phyloP scores from a whole-genome alignment of 805 yeast species.

The Candida silvicultrix region DNA sequence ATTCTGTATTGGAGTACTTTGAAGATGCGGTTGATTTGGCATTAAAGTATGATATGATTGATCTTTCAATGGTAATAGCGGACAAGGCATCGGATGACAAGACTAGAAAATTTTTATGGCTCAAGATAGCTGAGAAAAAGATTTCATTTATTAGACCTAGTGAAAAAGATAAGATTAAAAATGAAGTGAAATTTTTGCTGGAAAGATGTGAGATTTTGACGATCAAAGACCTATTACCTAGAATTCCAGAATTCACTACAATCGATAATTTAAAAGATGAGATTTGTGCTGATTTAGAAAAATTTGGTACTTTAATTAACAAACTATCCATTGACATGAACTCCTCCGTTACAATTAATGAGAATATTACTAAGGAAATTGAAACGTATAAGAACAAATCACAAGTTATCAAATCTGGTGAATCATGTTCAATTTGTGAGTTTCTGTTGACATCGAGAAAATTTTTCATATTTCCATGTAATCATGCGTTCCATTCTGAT shows the following conservation, averaged over 20 bases:
- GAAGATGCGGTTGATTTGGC: conserved; percentile 83
- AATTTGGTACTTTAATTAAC: conserved; percentile 59
- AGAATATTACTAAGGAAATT: conserved; percentile 56
- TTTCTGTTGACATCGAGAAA: conserved; percentile 63
- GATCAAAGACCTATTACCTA: conserved; percentile 76
- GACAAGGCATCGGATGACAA: conserved; percentile 46
- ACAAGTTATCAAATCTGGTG: conserved; percentile 75
- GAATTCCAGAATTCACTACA: conserved; percentile 78
- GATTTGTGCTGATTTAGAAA: conserved; percentile 71
- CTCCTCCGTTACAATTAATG: conserved; percentile 56
- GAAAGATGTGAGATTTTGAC: conserved; percentile 46
- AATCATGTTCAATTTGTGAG: conserved; percentile 70
- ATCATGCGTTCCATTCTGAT: conserved; percentile 84
- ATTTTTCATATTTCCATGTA: conserved; percentile 83
- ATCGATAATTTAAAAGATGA: conserved; percentile 82
- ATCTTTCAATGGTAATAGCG: conserved; percentile 52
- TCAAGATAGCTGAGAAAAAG: conserved; percentile 40
- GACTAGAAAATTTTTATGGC: conserved; percentile 67
- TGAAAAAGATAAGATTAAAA: conserved; percentile 22
- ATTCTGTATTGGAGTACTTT: conserved; percentile 57
- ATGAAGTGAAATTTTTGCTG: conserved; percentile 28
- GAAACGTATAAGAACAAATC: conserved; percentile 44
- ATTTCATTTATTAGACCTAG: conserved; percentile 19
- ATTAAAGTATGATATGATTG: conserved; percentile 49
- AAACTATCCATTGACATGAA: conserved; percentile 70